Evolutionary conservation across 2,329 filamentous ascomycete genomes (phyloP).

Genomic region (Onygenales sp.): DNA sequence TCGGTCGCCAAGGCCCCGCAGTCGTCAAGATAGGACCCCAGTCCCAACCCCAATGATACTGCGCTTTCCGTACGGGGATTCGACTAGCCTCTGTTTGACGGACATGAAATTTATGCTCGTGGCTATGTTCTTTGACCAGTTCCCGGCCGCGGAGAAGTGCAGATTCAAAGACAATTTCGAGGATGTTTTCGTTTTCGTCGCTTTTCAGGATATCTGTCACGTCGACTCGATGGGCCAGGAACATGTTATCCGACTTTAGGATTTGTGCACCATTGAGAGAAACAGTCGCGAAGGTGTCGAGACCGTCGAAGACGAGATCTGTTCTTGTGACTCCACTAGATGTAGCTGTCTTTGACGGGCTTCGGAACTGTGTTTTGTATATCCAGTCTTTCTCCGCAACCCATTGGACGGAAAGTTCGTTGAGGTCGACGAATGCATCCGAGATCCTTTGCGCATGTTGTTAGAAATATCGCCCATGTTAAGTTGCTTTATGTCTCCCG

Average conservation of each 20-base stretch:
- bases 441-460: slow-evolving; percentile 10
- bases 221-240: slow-evolving; percentile 55
- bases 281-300: slow-evolving; percentile 67
- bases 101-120: slow-evolving; percentile 37
- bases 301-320: slow-evolving; percentile 57
- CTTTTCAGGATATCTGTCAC: slow-evolving; percentile 42
- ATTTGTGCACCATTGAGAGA: slow-evolving; percentile 55
- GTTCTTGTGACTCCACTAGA: slow-evolving; percentile 30
- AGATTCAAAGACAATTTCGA: slow-evolving; percentile 29
- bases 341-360: slow-evolving; percentile 23
- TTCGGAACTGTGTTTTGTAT: slow-evolving; percentile 43
- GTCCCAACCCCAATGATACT: slow-evolving; percentile 37
- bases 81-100: slow-evolving; percentile 39
- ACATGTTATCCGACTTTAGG: slow-evolving; percentile 63
- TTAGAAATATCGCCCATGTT: neutral
- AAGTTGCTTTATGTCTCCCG: too few species aligned
- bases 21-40: slow-evolving; percentile 41
- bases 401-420: slow-evolving; percentile 19
- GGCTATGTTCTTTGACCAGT: slow-evolving; percentile 38
- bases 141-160: neutral
- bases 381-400: slow-evolving; percentile 19
- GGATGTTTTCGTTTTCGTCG: slow-evolving; percentile 23
- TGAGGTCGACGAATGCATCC: slow-evolving; percentile 16
- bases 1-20: slow-evolving; percentile 48
- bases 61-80: neutral